phyloP scores from a whole-genome alignment of 768 basidiomycete species.

The Zangia roseola region DNA sequence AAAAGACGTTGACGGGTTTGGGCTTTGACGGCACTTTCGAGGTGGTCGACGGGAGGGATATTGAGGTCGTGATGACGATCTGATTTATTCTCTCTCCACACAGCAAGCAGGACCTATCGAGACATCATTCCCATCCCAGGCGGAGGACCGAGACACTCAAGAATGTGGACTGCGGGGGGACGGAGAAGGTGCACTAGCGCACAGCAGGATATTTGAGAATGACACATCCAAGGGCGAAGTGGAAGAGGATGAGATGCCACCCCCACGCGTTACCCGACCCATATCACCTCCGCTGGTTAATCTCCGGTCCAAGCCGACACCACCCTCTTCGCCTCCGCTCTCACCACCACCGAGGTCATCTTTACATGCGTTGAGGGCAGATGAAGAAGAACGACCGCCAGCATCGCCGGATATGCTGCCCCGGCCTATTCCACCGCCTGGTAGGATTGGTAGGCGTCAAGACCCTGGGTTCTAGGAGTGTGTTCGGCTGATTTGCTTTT shows the following conservation, averaged over 20 bases:
- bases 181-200: not conserved
- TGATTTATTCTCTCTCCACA: not conserved
- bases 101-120: not conserved
- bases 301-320: conserved; percentile 19
- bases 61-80: too few relatives aligned
- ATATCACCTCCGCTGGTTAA: conserved; percentile 35
- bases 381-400: conserved; percentile 23
- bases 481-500: conserved; percentile 1
- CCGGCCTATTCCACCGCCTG: conserved; percentile 30
- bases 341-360: conserved; percentile 16
- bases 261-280: conserved; percentile 31
- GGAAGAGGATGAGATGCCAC: conserved; percentile 27
- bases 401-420: conserved; percentile 31
- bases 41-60: too few relatives aligned
- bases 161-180: not conserved
- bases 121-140: not conserved
- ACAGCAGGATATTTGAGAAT: not conserved
- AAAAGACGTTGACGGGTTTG: conserved; percentile 60
- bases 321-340: conserved; percentile 14
- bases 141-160: not conserved
- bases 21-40: conserved; percentile 28
- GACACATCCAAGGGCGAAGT: conserved; percentile 13
- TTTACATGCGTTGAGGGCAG: conserved; percentile 11
- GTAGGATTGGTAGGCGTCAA: conserved; percentile 26
- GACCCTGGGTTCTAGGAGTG: not conserved